These are phyloP conservation scores for Hypoxylon sp. DNA, from an alignment of 2,329 filamentous ascomycete species.

Conservation along the genomic window DNA sequence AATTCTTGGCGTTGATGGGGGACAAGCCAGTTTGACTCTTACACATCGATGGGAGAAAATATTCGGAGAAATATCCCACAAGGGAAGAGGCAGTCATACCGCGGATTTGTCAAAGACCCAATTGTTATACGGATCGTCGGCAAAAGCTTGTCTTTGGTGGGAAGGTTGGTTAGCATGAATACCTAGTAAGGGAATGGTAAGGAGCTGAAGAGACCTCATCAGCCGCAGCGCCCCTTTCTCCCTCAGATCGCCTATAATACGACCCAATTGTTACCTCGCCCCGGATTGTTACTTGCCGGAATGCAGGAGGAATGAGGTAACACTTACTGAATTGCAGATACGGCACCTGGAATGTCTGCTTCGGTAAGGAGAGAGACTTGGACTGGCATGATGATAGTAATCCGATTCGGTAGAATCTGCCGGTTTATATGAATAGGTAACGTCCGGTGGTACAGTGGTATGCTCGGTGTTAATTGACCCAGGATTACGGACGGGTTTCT, in stretches of 20 bases:
- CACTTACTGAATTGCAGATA: constrained; percentile 55
- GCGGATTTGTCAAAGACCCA: constrained; percentile 55
- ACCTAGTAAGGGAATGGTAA: constrained; percentile 26
- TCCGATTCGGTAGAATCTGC: constrained; percentile 41
- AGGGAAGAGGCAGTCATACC: constrained; percentile 42
- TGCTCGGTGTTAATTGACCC: constrained; percentile 26
- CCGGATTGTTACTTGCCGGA: constrained; percentile 31
- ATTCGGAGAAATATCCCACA: neutral
- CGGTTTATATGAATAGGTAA: constrained; percentile 37
- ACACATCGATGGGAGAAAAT: neutral
- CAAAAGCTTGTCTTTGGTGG: constrained; percentile 52
- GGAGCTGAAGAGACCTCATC: constrained; percentile 32
- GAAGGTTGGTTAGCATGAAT: constrained; percentile 41
- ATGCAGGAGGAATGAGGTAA: constrained; percentile 25
- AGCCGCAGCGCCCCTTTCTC: constrained; percentile 27
- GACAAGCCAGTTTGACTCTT: neutral
- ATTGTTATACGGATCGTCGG: constrained; percentile 55
- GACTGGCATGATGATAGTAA: constrained; percentile 47
- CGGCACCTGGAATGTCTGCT: constrained; percentile 53
- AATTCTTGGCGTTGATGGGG: constrained; percentile 23
- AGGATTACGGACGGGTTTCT: constrained; percentile 11
- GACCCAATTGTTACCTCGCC: constrained; percentile 16
- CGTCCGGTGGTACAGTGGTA: constrained; percentile 29
- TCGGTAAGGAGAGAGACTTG: constrained; percentile 51
- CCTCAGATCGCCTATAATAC: constrained; percentile 16